Evolutionary conservation across 139 green algal species (phyloP).

Genomic region (Mychonastes homosphaera): DNA sequence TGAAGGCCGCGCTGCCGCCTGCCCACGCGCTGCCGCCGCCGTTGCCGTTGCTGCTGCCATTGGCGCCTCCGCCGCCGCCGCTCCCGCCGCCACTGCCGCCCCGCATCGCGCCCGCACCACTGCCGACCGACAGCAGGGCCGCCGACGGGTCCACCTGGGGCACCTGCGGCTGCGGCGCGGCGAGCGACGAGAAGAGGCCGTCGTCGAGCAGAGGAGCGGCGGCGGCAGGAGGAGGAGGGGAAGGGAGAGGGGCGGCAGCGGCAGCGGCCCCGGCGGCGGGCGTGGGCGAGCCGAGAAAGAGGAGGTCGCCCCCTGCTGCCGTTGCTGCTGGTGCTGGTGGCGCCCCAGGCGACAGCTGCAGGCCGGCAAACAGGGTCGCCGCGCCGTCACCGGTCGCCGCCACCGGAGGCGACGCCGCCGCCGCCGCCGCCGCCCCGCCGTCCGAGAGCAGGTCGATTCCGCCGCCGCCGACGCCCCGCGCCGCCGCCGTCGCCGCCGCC

Average conservation of each 20-base stretch:
- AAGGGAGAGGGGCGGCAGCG: neutral
- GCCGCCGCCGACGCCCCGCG: no score
- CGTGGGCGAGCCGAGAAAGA: conserved; percentile 4
- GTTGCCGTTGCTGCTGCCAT: neutral
- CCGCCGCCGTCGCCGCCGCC: no score
- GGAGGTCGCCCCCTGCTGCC: neutral
- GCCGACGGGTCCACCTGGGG: no score
- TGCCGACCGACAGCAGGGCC: no score
- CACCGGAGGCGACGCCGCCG: neutral
- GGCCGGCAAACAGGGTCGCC: conserved; percentile 2
- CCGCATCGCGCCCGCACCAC: neutral
- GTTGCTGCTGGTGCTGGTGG: neutral
- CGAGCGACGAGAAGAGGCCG: conserved; percentile 5
- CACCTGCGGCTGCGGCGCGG: neutral
- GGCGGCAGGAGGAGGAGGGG: neutral
- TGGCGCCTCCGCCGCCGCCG: neutral
- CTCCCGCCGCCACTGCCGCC: neutral
- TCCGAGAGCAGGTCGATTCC: no score
- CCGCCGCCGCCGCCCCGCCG: neutral
- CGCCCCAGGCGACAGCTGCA: neutral
- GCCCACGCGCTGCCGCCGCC: conserved; percentile 5
- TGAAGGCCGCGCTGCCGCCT: conserved; percentile 8
- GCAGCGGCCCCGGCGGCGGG: neutral
- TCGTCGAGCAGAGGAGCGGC: conserved; percentile 9
- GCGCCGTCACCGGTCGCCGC: neutral